A percentile compares a stretch with the other conserved stretches of the same genome.
Evolutionary conservation across 1,139 yeast genomes (phyloP).

Genomic region (Lizanozyma gosingica): DNA sequence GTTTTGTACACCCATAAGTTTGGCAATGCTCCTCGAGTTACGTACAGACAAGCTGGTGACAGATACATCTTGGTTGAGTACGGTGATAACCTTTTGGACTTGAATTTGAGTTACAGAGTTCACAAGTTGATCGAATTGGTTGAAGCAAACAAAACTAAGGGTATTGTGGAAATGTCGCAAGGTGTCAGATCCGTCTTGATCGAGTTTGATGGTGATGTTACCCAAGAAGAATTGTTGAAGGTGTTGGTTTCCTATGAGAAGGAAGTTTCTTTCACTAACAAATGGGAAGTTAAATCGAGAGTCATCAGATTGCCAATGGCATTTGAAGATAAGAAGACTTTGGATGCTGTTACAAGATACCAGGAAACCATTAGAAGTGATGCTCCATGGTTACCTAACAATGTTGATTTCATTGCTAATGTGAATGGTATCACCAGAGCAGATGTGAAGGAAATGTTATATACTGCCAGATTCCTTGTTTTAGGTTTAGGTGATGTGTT

Average conservation of each 20-base stretch:
- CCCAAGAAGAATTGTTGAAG: constrained; percentile 54
- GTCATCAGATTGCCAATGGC: constrained; percentile 88
- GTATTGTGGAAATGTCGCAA: constrained; percentile 91
- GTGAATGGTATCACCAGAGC: constrained; percentile 74
- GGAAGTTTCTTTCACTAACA: constrained; percentile 60
- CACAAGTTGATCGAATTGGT: constrained; percentile 75
- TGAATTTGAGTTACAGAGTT: constrained; percentile 77
- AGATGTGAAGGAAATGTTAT: constrained; percentile 74
- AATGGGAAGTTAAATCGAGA: constrained; percentile 83
- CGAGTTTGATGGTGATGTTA: constrained; percentile 62
- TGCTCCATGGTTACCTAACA: constrained; percentile 98
- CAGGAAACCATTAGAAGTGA: constrained; percentile 85
- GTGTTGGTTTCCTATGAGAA: constrained; percentile 66
- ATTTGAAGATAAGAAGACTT: constrained; percentile 82
- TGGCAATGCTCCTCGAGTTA: constrained; percentile 58
- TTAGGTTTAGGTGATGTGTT: constrained; percentile 95
- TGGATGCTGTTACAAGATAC: constrained; percentile 84
- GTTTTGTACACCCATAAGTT: constrained; percentile 44
- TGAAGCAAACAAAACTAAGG: constrained; percentile 51
- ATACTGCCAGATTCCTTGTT: constrained; percentile 83
- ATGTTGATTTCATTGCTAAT: constrained; percentile 87
- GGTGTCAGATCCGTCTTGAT: constrained; percentile 93
- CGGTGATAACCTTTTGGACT: constrained; percentile 81
- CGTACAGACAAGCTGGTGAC: constrained; percentile 95
- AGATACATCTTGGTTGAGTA: constrained; percentile 85